These are phyloP conservation scores for Candida peoriensis DNA, from an alignment of 805 yeast species.

Conservation along the genomic window DNA sequence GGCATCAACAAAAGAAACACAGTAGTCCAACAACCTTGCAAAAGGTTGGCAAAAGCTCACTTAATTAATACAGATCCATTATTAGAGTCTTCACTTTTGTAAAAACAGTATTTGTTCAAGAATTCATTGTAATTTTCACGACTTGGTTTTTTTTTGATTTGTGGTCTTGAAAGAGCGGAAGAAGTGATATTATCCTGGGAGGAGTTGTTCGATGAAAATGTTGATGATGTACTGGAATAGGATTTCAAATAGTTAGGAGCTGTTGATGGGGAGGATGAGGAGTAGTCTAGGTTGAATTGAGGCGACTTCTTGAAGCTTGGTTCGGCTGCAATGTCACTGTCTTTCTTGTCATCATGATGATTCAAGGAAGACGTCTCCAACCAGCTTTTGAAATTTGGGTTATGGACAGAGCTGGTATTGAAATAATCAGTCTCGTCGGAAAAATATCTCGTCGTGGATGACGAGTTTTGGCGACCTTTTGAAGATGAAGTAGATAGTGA, in stretches of 20 bases:
- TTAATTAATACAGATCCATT: no score
- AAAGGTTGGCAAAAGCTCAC: no score
- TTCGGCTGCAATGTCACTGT: no score
- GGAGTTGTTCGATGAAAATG: conserved; percentile 4
- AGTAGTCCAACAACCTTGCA: no score
- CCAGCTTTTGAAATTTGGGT: conserved; percentile 9
- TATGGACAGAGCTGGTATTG: conserved; percentile 10
- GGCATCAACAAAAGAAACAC: no score
- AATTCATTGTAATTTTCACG: conserved; percentile 18
- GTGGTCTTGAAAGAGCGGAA: conserved; percentile 4
- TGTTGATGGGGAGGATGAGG: conserved; percentile 5
- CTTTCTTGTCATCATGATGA: no score
- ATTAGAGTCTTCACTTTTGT: conserved; percentile 16
- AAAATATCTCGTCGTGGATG: conserved; percentile 20
- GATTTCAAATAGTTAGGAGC: conserved; percentile 3
- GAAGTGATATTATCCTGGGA: no score
- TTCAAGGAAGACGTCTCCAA: conserved; percentile 9
- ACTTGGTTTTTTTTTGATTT: neutral
- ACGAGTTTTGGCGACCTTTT: no score
- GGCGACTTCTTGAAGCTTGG: no score
- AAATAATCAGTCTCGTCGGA: conserved; percentile 25
- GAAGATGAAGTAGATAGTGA: conserved; percentile 3
- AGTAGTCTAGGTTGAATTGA: no score
- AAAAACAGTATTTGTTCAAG: conserved; percentile 24
- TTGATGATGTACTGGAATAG: conserved; percentile 3